Evolutionary conservation across 2,329 filamentous ascomycete species (phyloP).

Genomic region (Leptosphaerulina australis): DNA sequence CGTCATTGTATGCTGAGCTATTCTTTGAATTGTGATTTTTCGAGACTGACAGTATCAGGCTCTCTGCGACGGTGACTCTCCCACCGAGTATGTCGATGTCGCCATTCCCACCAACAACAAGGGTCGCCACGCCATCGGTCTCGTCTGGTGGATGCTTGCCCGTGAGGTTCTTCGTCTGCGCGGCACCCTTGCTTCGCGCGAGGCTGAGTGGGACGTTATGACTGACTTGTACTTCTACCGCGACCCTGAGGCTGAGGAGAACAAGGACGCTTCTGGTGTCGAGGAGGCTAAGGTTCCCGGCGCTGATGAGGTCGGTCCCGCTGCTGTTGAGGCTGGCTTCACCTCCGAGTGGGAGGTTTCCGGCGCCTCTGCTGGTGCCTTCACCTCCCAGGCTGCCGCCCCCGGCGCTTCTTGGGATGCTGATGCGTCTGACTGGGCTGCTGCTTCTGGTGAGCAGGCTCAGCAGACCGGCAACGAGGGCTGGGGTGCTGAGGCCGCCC

Average conservation of each 20-base stretch:
- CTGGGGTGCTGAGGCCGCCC: slow-evolving; percentile 54
- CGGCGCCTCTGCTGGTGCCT: slow-evolving; percentile 67
- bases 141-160: slow-evolving; percentile 99
- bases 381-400: slow-evolving; percentile 61
- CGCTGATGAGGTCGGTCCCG: slow-evolving; percentile 82
- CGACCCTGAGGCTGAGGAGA: slow-evolving; percentile 98
- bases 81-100: slow-evolving; percentile 99
- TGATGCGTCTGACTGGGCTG: slow-evolving; percentile 72
- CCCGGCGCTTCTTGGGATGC: slow-evolving; percentile 68
- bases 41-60: slow-evolving; percentile 57
- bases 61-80: slow-evolving; percentile 98
- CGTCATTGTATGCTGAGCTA: slow-evolving; percentile 68
- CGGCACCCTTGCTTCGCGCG: slow-evolving; percentile 93
- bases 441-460: slow-evolving; percentile 56
- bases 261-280: slow-evolving; percentile 83
- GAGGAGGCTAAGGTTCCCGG: slow-evolving; percentile 86
- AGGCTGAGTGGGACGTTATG: slow-evolving; percentile 99
- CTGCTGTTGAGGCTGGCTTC: slow-evolving; percentile 80
- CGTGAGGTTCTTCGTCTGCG: slow-evolving; percentile 99
- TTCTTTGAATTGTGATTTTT: neutral
- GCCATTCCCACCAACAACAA: slow-evolving; percentile 99
- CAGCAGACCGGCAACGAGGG: slow-evolving; percentile 57
- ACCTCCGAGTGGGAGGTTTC: slow-evolving; percentile 85
- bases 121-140: slow-evolving; percentile 98
- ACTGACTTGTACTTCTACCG: slow-evolving; percentile 99